Evolutionary conservation across 2,329 filamentous ascomycete species (phyloP).

Genomic region (Aspergillus luchuensis): DNA sequence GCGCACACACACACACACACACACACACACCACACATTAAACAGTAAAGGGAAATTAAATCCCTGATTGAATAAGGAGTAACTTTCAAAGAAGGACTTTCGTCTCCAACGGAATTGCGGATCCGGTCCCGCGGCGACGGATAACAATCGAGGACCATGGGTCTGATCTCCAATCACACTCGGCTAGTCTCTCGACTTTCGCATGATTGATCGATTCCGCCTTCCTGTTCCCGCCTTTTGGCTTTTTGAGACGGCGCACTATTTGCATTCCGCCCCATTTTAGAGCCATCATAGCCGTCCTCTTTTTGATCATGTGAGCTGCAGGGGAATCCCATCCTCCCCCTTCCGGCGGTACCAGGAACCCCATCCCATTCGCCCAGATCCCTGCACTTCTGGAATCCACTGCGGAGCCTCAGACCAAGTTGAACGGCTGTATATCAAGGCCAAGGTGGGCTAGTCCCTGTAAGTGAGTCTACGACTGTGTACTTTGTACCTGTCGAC

Average conservation of each 20-base stretch:
- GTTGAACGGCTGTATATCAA: slow-evolving; percentile 9
- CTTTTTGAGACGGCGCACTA: slow-evolving; percentile 5
- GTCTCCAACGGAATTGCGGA: slow-evolving; percentile 34
- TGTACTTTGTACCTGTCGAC: not conserved
- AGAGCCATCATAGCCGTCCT: slow-evolving; percentile 7
- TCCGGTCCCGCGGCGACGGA: slow-evolving; percentile 42
- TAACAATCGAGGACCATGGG: slow-evolving; percentile 23
- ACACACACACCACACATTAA: not conserved
- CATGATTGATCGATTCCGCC: slow-evolving; percentile 4
- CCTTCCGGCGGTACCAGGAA: slow-evolving; percentile 15
- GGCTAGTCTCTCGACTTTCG: slow-evolving; percentile 7
- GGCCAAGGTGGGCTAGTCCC: not conserved
- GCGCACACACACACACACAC: not conserved
- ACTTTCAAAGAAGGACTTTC: slow-evolving; percentile 3
- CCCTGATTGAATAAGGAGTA: not conserved
- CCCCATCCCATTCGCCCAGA: slow-evolving; percentile 6
- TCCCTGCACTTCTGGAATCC: not conserved
- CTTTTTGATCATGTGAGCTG: slow-evolving; percentile 21
- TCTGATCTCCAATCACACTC: slow-evolving; percentile 6
- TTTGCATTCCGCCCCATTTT: slow-evolving; percentile 6
- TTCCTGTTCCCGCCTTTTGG: slow-evolving; percentile 1
- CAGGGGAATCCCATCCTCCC: slow-evolving; percentile 18
- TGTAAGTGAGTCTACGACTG: not conserved
- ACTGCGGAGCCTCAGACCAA: slow-evolving; percentile 14
- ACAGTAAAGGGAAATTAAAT: not conserved